A percentile compares a stretch with the other conserved stretches of the same genome.
phyloP scores from a whole-genome alignment of 208 protist genomes.

The Leishmania martiniquensis region DNA sequence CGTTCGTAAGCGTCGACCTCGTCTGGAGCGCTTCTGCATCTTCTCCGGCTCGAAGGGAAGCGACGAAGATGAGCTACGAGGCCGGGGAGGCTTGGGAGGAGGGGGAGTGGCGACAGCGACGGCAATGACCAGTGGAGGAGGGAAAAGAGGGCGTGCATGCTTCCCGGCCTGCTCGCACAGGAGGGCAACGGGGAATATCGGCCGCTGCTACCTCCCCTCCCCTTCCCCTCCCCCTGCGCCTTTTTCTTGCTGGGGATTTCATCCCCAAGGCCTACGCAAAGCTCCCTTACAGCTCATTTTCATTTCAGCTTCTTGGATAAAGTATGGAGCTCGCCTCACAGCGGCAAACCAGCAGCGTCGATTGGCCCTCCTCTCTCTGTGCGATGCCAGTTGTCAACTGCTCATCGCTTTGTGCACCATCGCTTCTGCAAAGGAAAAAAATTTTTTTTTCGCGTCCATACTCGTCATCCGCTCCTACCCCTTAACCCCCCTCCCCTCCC shows the following conservation, averaged over 20 bases:
- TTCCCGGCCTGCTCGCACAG: background rate
- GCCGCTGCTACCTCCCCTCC: background rate
- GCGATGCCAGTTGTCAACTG: background rate
- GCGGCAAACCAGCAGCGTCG: conserved; percentile 25
- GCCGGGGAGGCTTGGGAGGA: background rate
- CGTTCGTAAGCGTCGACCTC: background rate
- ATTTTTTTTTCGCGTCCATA: too few species aligned
- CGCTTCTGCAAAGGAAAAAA: too few species aligned
- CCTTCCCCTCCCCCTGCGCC: background rate
- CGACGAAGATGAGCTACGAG: background rate
- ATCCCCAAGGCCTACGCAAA: background rate
- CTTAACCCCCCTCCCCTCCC: background rate
- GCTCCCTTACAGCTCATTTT: background rate
- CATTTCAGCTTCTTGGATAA: too few species aligned
- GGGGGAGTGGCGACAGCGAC: background rate
- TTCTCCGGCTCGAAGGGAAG: conserved; percentile 5
- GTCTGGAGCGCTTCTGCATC: conserved; percentile 28
- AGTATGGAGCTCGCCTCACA: conserved; percentile 6
- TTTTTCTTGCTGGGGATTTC: background rate
- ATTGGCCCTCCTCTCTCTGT: background rate
- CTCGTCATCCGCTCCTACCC: too few species aligned
- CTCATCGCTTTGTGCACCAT: background rate
- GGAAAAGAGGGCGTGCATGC: background rate
- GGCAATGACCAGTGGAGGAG: background rate
- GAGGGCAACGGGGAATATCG: background rate